Evolutionary conservation across 495 filamentous ascomycete species (phyloP).

Genomic region (Talaromyces ruber): DNA sequence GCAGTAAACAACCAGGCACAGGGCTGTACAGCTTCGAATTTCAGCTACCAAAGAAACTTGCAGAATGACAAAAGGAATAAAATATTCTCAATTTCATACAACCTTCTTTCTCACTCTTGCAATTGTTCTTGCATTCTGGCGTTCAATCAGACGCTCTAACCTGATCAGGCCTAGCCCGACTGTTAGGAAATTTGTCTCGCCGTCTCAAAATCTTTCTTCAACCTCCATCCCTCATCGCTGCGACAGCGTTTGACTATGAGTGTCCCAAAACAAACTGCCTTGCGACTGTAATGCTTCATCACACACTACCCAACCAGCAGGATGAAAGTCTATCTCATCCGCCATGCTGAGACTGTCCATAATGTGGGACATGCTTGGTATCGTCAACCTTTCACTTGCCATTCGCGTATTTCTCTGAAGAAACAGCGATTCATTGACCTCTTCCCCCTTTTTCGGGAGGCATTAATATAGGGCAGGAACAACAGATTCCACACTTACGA

Average conservation of each 20-base stretch:
- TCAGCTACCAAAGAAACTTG: too few relatives aligned
- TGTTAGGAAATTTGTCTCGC: not conserved
- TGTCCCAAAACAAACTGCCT: not conserved
- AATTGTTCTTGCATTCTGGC: not conserved
- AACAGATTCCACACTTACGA: constrained; percentile 71
- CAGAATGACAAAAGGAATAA: not conserved
- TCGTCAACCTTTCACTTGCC: not conserved
- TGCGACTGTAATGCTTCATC: not conserved
- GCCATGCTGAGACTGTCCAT: constrained; percentile 83
- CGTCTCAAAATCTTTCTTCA: not conserved
- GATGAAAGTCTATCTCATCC: constrained; percentile 70
- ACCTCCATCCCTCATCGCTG: not conserved
- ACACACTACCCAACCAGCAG: not conserved
- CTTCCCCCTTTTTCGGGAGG: constrained; percentile 3
- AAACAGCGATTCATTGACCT: not conserved
- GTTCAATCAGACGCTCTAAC: not conserved
- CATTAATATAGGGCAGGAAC: constrained; percentile 55
- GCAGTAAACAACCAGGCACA: not conserved
- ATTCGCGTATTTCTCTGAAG: not conserved
- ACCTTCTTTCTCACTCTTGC: not conserved
- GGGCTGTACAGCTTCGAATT: too few relatives aligned
- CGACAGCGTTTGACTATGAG: not conserved
- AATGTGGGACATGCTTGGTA: constrained; percentile 75
- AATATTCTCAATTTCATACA: not conserved
- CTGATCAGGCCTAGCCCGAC: not conserved